Base-by-base conservation (phyloP, 331 rosid species). In the Rhamnella rubrinervis region DNA sequence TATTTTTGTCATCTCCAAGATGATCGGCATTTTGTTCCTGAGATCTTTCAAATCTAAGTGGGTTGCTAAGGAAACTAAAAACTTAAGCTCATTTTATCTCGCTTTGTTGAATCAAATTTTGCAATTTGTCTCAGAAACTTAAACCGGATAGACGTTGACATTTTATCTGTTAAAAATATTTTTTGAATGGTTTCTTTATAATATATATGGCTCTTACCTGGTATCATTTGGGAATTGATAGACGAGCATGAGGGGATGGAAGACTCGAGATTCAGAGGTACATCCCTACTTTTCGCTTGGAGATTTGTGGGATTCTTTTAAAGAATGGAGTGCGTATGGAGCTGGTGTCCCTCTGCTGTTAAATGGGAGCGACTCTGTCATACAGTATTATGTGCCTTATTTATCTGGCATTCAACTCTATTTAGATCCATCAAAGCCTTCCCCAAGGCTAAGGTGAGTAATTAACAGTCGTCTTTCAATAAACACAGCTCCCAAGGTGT, bases 241-340 rank as follows among this genome's bases (percentile, higher is more conserved):
- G 98, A 79, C 79, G 16, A 86, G 84, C 68, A 63, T 66, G 18
- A 80, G 70, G 82, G 80, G 84, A 62, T 88, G 96, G 95, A 87
- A 84, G 68, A 49, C 66, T 9, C 75, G 65, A 63, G 85, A 84
- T 62, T 57, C 78, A 1, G 91, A 86, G 68, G 74, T 82, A 19
- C 84, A 73, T 71, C 96, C 96, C 0, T 87, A 86, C 79, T 92
- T 83, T 78, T 81, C 85, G 75, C 98, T 92, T 35, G 91, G 89
- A 31, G 98, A 92, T 71, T 77, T 92, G 61, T 92, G 96, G 98
- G 92, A 87, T 20, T 87, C 96, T 8, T 87, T 84, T 68, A 86
- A 83, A 77, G 98, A 92, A 71, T 89, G 96, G 96, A 92, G 98
- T 60, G 96, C 92, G 6, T 92, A 87, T 57, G 98, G 98, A 28